These are phyloP conservation scores for Barbarea vulgaris DNA, from an alignment of 345 rosid genomes.

Conservation along the genomic window DNA sequence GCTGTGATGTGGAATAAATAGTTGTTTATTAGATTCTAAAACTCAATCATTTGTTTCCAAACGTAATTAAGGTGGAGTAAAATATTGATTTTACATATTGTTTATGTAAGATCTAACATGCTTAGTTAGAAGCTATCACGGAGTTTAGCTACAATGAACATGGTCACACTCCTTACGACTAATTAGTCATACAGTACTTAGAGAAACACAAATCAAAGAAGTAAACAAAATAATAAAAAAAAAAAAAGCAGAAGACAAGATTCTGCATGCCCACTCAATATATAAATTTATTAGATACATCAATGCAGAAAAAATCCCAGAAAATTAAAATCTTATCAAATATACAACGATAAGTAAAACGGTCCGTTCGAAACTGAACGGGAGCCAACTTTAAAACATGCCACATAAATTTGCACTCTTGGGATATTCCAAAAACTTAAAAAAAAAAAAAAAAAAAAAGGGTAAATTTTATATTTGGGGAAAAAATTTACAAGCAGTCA, in stretches of 20 bases:
- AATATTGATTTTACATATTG: background rate
- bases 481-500: conserved; percentile 52
- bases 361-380: conserved; percentile 10
- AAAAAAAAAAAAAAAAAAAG: background rate
- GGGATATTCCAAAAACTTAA: conserved; percentile 24
- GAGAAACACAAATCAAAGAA: background rate
- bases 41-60: background rate
- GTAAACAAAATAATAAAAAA: background rate
- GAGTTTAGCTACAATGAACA: background rate
- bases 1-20: conserved; percentile 6
- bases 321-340: conserved; percentile 23
- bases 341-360: conserved; percentile 34
- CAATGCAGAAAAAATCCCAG: background rate
- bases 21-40: conserved; percentile 3
- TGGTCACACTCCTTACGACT: conserved; percentile 5
- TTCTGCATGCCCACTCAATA: conserved; percentile 19
- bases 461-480: conserved; percentile 24
- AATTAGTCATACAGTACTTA: background rate
- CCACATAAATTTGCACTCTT: conserved; percentile 35
- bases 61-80: background rate
- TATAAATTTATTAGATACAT: conserved; percentile 27
- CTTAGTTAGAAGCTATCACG: background rate
- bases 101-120: conserved; percentile 4
- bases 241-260: background rate
- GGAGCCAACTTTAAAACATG: conserved; percentile 25